Base-by-base conservation (phyloP, 805 yeast genomes). In the Wickerhamiella occidentalis region DNA sequence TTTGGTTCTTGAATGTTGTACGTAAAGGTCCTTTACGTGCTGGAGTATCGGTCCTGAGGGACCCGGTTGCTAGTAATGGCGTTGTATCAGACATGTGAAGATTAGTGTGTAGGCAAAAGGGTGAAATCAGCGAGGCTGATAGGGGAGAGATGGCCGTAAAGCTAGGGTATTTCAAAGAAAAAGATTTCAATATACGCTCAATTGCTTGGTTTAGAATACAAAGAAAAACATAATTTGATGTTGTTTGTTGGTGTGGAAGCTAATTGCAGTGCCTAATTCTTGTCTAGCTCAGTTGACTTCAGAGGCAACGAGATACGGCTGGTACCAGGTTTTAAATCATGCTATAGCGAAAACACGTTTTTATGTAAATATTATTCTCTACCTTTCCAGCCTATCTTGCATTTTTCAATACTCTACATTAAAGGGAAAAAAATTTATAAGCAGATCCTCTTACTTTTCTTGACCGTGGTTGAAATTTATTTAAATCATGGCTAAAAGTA, bases 1-100 rank as follows among this genome's bases (percentile, higher is more conserved):
- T 84, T 61, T 90, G 95, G 0, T 95, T 81, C 0, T 87, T 82
- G 58, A 82, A 85, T 1, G 96, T 85, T 0, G 95, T 84, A 65
- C 98, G 72, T 26, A 68, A 72, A 13, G 73, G 73, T 7, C 73
- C 73, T 29, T 37, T 37, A 37, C 48, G 48, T 5, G 37, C 37
- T 2, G 41, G 23, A 4, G 29, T n/a, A 19, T n/a, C 23, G 35
- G 36, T 11, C 21, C 37, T 36, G 37, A 29, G 5, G 12, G 19
- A 11, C 7, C 22, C 15, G 3, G 46, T 25, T 8, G 33, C 28
- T 37, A 42, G 30, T 40, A 45, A 25, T 3, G 48, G 48, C 15
- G 48, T 45, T 19, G 48, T 37, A 45, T 45, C 48, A 13, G 33
- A 29, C 33, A 29, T 29, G 33, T 29, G 33, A 29, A 29, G 33